Evolutionary conservation across 805 yeast genomes (phyloP).

Genomic region (Suhomyces emberorum): DNA sequence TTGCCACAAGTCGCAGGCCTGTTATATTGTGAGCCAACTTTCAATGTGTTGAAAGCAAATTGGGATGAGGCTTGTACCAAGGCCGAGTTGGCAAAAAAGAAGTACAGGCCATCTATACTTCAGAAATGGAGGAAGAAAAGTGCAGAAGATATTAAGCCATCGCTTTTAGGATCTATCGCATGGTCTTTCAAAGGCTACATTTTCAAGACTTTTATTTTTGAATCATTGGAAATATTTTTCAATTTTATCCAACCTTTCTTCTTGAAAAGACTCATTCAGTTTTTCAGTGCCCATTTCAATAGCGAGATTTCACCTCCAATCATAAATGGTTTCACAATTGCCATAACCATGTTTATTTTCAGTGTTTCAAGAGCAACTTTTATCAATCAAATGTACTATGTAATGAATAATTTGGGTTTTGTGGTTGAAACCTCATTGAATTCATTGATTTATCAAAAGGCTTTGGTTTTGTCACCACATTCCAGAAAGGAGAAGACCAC

Average conservation of each 20-base stretch:
- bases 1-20: slow-evolving; percentile 11
- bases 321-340: slow-evolving; percentile 25
- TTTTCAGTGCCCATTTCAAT: slow-evolving; percentile 13
- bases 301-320: slow-evolving; percentile 13
- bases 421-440: slow-evolving; percentile 20
- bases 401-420: slow-evolving; percentile 12
- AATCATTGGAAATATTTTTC: slow-evolving; percentile 20
- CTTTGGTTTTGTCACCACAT: slow-evolving; percentile 29
- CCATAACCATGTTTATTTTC: slow-evolving; percentile 23
- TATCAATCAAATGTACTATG: slow-evolving; percentile 19
- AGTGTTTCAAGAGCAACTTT: slow-evolving; percentile 21
- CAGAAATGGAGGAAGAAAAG: not conserved
- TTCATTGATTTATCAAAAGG: slow-evolving; percentile 26
- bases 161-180: slow-evolving; percentile 20
- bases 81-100: slow-evolving; percentile 6
- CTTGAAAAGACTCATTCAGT: slow-evolving; percentile 26
- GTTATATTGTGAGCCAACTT: slow-evolving; percentile 15
- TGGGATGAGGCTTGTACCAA: slow-evolving; percentile 20
- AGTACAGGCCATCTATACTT: slow-evolving; percentile 1
- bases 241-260: slow-evolving; percentile 28
- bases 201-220: slow-evolving; percentile 12
- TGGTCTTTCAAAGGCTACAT: slow-evolving; percentile 14
- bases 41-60: slow-evolving; percentile 14
- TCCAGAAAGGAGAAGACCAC: slow-evolving; percentile 29
- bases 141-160: slow-evolving; percentile 14